Conservation (phyloP, 2,329 filamentous ascomycete genomes). For the Arthrobotrys musiformis region DNA sequence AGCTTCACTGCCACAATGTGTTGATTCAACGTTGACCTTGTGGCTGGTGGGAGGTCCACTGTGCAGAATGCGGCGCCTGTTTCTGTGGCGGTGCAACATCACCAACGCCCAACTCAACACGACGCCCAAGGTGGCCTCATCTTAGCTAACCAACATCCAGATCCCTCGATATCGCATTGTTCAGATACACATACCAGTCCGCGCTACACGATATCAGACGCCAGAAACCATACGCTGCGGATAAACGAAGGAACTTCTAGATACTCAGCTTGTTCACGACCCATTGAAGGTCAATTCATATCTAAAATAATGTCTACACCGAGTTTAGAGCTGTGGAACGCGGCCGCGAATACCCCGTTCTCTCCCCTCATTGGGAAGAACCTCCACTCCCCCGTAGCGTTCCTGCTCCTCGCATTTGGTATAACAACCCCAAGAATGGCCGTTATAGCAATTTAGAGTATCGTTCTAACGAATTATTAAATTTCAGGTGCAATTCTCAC, state of each 20-base stretch:
- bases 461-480: conserved; percentile 45
- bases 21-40: background rate
- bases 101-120: conserved; percentile 7
- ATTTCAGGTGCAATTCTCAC: conserved; percentile 73
- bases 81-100: background rate
- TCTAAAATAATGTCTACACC: conserved; percentile 66
- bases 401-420: conserved; percentile 77
- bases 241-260: background rate
- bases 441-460: conserved; percentile 31
- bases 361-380: conserved; percentile 81
- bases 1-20: conserved; percentile 19
- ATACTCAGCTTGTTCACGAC: background rate
- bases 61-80: background rate
- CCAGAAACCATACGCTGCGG: background rate
- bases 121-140: conserved; percentile 13
- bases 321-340: conserved; percentile 83
- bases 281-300: conserved; percentile 6
- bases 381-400: conserved; percentile 74
- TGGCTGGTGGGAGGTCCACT: background rate
- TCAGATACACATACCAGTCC: background rate
- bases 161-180: background rate
- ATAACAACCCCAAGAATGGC: conserved; percentile 15
- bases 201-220: background rate
- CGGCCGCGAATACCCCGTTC: conserved; percentile 87
- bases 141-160: conserved; percentile 5